Evolutionary conservation across 2,329 filamentous ascomycete genomes (phyloP), one percentile per base, ranked within the genome.

Genomic region (Akanthomyces muscarius): DNA sequence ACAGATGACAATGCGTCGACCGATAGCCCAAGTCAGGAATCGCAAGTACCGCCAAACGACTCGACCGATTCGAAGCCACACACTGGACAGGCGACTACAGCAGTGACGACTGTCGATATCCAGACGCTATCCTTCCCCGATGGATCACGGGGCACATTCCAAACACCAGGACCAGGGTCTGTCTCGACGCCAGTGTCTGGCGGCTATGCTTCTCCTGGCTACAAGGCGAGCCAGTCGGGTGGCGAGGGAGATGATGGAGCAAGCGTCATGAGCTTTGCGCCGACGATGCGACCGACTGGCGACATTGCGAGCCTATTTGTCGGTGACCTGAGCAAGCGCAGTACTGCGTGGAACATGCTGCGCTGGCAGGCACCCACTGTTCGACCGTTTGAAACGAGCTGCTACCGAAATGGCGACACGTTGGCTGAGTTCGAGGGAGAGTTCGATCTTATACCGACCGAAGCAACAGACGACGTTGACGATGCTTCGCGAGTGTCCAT

Each of bases 271-370:
- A 91, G 88, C 76, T 84, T 85, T 70, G 83, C 85, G 38, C 87
- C 87, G 0, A 89, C 83, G 6, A 77, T 81, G 76, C 87, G 82
- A 45, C 83, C 81, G 21, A 82, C 81, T 0, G 87, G 86, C 4
- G 92, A 97, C 67, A 84, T 91, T 30, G 92, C 92, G 64, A 96
- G 93, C 71, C 80, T 97, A 23, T 83, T 97, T 52, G 87, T 86
- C 11, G 90, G 91, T 48, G 87, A 90, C 28, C 75, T 89, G 42
- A 84, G 85, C 67, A 82, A 82, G 64, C 85, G 83, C 69, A 91
- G 85, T 70, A 82, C 86, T 21, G 87, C 89, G 4, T 91, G 90
- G 85, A 83, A 83, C 67, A 76, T 89, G 56, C 77, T 92, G 30
- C 84, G 83, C 58, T 82, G 85, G 21, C 88, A 89, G 68, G 81